phyloP scores from a whole-genome alignment of 2,329 filamentous ascomycete species.

The Colletotrichum caudatum region DNA sequence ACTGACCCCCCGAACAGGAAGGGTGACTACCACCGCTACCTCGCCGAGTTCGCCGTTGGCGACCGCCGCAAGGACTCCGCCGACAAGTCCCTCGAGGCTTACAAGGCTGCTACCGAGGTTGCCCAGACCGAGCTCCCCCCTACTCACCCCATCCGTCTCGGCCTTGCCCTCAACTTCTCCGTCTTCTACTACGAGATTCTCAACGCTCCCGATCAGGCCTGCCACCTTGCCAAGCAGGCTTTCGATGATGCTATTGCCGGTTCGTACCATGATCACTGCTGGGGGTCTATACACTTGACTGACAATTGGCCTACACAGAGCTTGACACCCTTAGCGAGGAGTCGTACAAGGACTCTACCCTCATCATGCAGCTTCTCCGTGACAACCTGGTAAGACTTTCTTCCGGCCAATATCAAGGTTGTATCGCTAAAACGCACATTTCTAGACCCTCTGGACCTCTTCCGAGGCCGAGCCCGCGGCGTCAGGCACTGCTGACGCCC shows the following conservation, averaged over 20 bases:
- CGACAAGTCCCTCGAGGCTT: constrained; percentile 94
- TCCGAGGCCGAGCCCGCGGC: constrained; percentile 91
- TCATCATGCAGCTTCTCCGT: constrained; percentile 98
- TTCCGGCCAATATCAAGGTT: neutral
- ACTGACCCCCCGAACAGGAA: constrained; percentile 72
- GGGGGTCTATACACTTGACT: constrained; percentile 34
- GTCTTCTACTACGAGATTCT: constrained; percentile 99
- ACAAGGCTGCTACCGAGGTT: constrained; percentile 93
- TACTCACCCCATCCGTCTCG: constrained; percentile 92
- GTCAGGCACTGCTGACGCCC: constrained; percentile 64
- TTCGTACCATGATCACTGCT: constrained; percentile 47
- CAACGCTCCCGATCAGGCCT: constrained; percentile 97
- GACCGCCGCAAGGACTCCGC: constrained; percentile 96
- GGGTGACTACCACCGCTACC: constrained; percentile 99
- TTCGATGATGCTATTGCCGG: constrained; percentile 96
- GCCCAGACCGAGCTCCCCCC: constrained; percentile 89
- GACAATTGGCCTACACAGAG: constrained; percentile 65
- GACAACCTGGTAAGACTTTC: constrained; percentile 84
- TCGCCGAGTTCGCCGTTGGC: constrained; percentile 94
- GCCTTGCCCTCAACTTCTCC: constrained; percentile 94
- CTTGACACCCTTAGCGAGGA: constrained; percentile 97
- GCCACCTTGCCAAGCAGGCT: constrained; percentile 95
- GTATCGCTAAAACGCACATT: constrained; percentile 48
- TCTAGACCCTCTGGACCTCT: constrained; percentile 97
- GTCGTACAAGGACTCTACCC: constrained; percentile 98